These are phyloP conservation scores for Trebouxia sp. DNA, from an alignment of 139 green algal species.

Conservation along the genomic window DNA sequence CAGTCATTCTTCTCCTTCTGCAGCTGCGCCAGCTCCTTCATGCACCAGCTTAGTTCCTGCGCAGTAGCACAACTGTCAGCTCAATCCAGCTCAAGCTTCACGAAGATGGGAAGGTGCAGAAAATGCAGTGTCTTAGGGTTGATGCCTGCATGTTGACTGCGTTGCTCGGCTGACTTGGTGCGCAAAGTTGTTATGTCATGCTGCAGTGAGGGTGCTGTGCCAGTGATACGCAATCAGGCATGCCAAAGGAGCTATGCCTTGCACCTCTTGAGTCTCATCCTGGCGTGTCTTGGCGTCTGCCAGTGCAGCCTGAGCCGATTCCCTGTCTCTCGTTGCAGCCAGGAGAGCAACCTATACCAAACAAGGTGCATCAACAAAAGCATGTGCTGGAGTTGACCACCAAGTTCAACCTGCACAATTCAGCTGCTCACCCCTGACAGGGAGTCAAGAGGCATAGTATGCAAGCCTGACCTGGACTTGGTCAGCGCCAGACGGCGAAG, in stretches of 20 bases:
- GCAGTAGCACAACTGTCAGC: neutral
- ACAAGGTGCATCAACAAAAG: too few relatives aligned
- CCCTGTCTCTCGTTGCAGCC: neutral
- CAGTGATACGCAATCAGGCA: too few relatives aligned
- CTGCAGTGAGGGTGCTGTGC: too few relatives aligned
- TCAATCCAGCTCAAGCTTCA: neutral
- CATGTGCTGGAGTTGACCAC: too few relatives aligned
- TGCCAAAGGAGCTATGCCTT: too few relatives aligned
- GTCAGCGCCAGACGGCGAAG: neutral
- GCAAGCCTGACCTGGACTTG: slow-evolving; percentile 10
- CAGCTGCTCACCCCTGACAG: too few relatives aligned
- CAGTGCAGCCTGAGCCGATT: slow-evolving; percentile 8
- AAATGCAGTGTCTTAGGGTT: too few relatives aligned
- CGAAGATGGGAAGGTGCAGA: too few relatives aligned
- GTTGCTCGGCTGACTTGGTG: neutral
- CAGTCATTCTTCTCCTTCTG: slow-evolving; percentile 34
- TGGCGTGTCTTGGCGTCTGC: slow-evolving; percentile 18
- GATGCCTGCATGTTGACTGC: too few relatives aligned
- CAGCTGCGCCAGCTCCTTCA: slow-evolving; percentile 29
- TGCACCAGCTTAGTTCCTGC: slow-evolving; percentile 31
- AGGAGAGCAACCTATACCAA: neutral
- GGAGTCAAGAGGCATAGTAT: too few relatives aligned
- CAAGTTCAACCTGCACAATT: too few relatives aligned
- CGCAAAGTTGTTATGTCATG: too few relatives aligned
- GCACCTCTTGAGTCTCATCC: slow-evolving; percentile 10